These are phyloP conservation scores for Sporopachydermia lactativora DNA, from an alignment of 805 yeast genomes.

Conservation along the genomic window DNA sequence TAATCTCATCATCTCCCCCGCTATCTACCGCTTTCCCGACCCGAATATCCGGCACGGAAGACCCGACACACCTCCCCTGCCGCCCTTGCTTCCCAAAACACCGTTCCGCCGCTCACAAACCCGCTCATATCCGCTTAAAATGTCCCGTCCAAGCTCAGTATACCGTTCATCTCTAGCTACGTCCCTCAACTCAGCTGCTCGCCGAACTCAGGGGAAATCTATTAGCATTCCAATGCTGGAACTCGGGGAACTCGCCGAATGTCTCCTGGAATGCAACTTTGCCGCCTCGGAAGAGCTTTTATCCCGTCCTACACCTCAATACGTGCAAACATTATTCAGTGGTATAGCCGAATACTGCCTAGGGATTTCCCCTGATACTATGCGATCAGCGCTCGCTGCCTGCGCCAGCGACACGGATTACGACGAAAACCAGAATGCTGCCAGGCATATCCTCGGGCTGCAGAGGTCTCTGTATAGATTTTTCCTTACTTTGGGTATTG, in stretches of 20 bases:
- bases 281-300: conserved; percentile 46
- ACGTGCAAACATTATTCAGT: conserved; percentile 38
- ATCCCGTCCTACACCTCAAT: conserved; percentile 41
- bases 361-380: conserved; percentile 29
- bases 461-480: conserved; percentile 49
- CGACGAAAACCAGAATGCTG: conserved; percentile 22
- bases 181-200: neutral
- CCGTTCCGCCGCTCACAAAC: conserved; percentile 16
- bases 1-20: too few relatives aligned
- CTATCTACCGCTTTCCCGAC: too few relatives aligned
- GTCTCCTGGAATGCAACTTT: conserved; percentile 49
- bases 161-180: neutral
- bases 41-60: too few relatives aligned
- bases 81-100: conserved; percentile 12
- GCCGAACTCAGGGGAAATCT: conserved; percentile 17
- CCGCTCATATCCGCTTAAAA: too few relatives aligned
- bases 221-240: conserved; percentile 55
- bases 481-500: conserved; percentile 58
- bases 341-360: conserved; percentile 48
- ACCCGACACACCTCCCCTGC: conserved; percentile 18
- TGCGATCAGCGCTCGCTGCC: conserved; percentile 14
- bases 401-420: conserved; percentile 20
- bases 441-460: conserved; percentile 35
- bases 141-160: conserved; percentile 3
- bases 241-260: conserved; percentile 38